Evolutionary conservation across 305 asterid genomes (phyloP), one percentile per base, ranked within the genome.

Genomic region (Rubia tinctorum): DNA sequence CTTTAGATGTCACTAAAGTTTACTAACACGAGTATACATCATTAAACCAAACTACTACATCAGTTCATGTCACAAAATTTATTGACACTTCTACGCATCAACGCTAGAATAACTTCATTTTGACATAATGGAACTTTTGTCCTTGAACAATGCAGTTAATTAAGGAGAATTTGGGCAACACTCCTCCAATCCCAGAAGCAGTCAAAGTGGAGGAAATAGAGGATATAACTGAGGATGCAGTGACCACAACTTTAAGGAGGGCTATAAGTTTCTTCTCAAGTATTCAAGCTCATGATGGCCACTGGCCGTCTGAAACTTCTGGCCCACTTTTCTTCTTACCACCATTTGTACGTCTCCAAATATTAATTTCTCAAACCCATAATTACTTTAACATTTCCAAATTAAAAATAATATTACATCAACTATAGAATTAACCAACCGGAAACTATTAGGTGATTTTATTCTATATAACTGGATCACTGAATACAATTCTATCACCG

Each of bases 401-500:
- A 34, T 34, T 34, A 34, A 34, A 34, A 34, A n/a, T n/a, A n/a
- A n/a, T 30, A 30, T 30, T 30, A 30, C 34, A 1, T 30, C 3
- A 30, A 30, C 34, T 30, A 1, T 30, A 30, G 3, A 30, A 1
- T 30, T 30, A 3, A 30, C 2, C 34, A 30, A 30, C 34, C 39
- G 39, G 39, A 4, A 34, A 34, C 39, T 2, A 17, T 3, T 17
- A 91, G 97, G 70, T 91, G 0, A 87, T 91, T 40, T 91, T 81
- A 0, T 76, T 91, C 80, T 86, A 87, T 71, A 78, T 89, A 27
- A 89, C 91, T 25, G 90, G 95, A 68, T 78, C 87, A 53, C 75
- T 89, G 65, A 84, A 87, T 79, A 82, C 85, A 0, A 55, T 80
- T 66, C 69, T 89, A 69, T 84, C 91, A 17, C 58, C 79, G 0